These are phyloP conservation scores for Colletotrichum filicis DNA, from an alignment of 2,329 filamentous ascomycete species.

Conservation along the genomic window DNA sequence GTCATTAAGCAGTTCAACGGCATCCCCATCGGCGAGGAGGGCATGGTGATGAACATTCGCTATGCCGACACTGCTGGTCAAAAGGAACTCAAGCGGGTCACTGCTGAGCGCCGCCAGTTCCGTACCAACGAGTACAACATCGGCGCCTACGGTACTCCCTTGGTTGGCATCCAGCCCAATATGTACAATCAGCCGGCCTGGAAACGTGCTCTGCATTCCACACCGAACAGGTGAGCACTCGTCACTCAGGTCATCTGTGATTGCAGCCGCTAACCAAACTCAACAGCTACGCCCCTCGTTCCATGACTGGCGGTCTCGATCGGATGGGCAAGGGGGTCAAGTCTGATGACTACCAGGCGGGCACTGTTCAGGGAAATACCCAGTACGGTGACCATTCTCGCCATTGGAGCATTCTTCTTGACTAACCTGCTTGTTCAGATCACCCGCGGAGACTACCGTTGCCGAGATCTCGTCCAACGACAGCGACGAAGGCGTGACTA, in stretches of 20 bases:
- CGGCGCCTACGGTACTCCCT: constrained; percentile 72
- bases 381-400: constrained; percentile 34
- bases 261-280: neutral
- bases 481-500: constrained; percentile 65
- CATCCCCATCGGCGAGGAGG: constrained; percentile 78
- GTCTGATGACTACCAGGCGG: constrained; percentile 33
- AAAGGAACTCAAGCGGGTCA: constrained; percentile 96
- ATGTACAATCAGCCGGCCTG: constrained; percentile 55
- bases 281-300: constrained; percentile 32
- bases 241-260: neutral
- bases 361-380: constrained; percentile 35
- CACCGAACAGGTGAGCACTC: constrained; percentile 26
- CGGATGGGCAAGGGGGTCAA: constrained; percentile 34
- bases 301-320: constrained; percentile 30
- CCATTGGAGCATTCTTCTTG: constrained; percentile 33
- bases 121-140: constrained; percentile 95
- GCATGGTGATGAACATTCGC: constrained; percentile 89
- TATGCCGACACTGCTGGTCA: constrained; percentile 97
- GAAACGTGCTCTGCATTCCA: constrained; percentile 42
- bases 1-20: constrained; percentile 91
- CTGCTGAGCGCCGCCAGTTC: constrained; percentile 93
- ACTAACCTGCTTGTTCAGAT: constrained; percentile 45
- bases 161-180: constrained; percentile 65
- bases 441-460: constrained; percentile 21
- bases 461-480: constrained; percentile 54